Evolutionary conservation across 2,329 filamentous ascomycete genomes (phyloP), one percentile per base, ranked within the genome.

Genomic region (Phialophora tarda): DNA sequence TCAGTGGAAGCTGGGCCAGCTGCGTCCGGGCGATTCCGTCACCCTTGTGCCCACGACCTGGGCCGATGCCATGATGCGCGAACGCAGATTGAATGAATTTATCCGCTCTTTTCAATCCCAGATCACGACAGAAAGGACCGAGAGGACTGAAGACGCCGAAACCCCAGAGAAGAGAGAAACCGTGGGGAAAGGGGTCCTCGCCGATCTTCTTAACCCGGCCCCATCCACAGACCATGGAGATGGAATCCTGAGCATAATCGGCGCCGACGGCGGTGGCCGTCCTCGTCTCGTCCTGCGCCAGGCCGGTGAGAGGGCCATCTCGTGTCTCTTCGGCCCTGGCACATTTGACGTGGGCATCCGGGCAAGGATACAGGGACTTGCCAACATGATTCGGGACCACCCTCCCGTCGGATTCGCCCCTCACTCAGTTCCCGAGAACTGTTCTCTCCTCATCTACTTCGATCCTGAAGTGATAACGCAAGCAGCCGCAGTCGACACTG

Each of bases 1-100:
- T 59, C 79, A 83, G 72, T 88, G 85, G 85, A 86, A 86, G 71
- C 71, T 89, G 14, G 86, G 86, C 0, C 86, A 89, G 72, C 72
- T 55, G 62, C 72, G 41, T 69, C 81, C 3, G 76, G 77, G n/a
- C 77, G 80, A 61, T 73, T 79, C 38, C 74, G 73, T 59, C 44
- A 59, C n/a, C 17, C 59, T 64, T 32, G 28, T 21, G 4, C 30
- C 24, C 6, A 41, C 21, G 12, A 34, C 54, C 14, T 64, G 54
- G 62, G 47, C 1, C 4, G 32, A 59, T 2, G 24, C 51, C n/a
- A 34, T n/a, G 24, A 26, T 12, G 14, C 55, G n/a, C 8, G 55
- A 59, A 21, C 17, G 44, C 47, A 64, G 7, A 11, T 5, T 26
- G 12, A 23, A 26, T 26, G 50, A 21, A 26, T 53, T 53, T 26